Evolutionary conservation across 306 rosid species (phyloP), one percentile per base, ranked within the genome.

Genomic region (Clitoria ternatea): DNA sequence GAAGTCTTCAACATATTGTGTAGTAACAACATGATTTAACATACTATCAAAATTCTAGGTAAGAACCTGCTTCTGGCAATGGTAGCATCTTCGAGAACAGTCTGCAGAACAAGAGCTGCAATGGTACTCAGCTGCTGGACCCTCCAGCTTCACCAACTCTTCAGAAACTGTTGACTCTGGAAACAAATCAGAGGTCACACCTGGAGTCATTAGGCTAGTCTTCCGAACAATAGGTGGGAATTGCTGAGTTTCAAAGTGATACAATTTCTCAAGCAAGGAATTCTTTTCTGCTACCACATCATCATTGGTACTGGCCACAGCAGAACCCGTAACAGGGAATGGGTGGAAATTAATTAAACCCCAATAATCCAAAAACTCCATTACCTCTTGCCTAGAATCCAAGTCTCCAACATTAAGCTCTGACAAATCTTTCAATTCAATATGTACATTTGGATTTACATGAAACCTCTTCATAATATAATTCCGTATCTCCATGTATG

Each of bases 41-140:
- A 11, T 27, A 15, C 22, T 39, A 64, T 57, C 36, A 5, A 70
- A 19, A 26, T 40, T 43, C 43, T 53, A 65, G 66, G 59, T 45
- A 65, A 64, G 57, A 36, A 90, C 96, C 93, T 85, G 91, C 86
- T 90, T 90, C 85, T 85, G 96, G 80, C 96, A 90, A 83, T 87
- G 96, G 84, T 87, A 87, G 29, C 91, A 87, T 77, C 87, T 85
- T 72, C 91, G 88, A 72, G 96, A 90, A 79, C 96, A 87, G 83
- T 90, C 96, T 70, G 85, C 89, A 13, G 93, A 78, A 77, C 96
- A 90, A 33, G 91, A 90, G 85, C 87, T 90, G 83, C 96, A 90
- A 37, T 90, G 96, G 84, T 90, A 87, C 81, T 89, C 96, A 69
- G 87, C 96, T 66, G 30, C n/a, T 20, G 56, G 56, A 0, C 86